These are phyloP conservation scores for Ramaria sp. DNA, from an alignment of 768 basidiomycete species.

Conservation along the genomic window DNA sequence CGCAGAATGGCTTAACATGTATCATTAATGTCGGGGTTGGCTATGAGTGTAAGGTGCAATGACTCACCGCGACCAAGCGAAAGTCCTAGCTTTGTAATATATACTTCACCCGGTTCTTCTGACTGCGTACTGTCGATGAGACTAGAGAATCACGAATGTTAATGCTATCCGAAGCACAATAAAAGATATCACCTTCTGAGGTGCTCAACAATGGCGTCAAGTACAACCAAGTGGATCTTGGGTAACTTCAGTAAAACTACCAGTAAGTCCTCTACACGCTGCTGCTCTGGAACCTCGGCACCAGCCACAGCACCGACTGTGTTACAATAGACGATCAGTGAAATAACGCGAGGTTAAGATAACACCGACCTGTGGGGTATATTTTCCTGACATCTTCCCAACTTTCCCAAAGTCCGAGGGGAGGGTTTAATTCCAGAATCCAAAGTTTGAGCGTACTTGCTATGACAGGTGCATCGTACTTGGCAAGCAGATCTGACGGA, in stretches of 20 bases:
- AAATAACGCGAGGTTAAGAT: neutral
- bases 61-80: conserved; percentile 77
- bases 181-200: conserved; percentile 40
- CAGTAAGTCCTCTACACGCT: conserved; percentile 53
- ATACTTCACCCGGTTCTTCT: conserved; percentile 71
- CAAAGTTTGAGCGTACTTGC: conserved; percentile 83
- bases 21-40: neutral
- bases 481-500: conserved; percentile 45
- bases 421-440: conserved; percentile 85
- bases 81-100: conserved; percentile 77
- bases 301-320: conserved; percentile 44
- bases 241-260: conserved; percentile 60
- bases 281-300: conserved; percentile 43
- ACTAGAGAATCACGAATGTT: conserved; percentile 25
- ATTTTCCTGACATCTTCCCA: conserved; percentile 87
- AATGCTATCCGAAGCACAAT: neutral
- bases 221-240: conserved; percentile 66
- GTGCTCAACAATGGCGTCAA: conserved; percentile 72
- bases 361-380: conserved; percentile 54
- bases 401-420: conserved; percentile 73
- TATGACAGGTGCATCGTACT: conserved; percentile 79
- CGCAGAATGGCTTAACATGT: conserved; percentile 54
- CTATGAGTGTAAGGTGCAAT: neutral
- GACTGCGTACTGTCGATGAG: conserved; percentile 56
- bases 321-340: neutral